These are phyloP conservation scores for Alternaria triticimaculans DNA, from an alignment of 2,329 filamentous ascomycete genomes.

Conservation along the genomic window DNA sequence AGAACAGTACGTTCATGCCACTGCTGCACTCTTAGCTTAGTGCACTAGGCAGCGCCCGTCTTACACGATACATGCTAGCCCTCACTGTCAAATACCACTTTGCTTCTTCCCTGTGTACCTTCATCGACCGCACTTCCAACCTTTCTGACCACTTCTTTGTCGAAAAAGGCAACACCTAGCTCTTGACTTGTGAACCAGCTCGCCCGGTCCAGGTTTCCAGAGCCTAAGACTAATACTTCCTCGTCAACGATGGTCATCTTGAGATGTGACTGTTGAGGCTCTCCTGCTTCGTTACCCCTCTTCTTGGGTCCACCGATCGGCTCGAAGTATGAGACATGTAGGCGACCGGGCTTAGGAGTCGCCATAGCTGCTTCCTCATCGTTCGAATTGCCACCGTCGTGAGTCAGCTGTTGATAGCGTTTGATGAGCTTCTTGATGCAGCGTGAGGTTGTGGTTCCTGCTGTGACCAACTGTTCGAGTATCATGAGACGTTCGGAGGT, in stretches of 20 bases:
- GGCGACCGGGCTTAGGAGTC: conserved; percentile 49
- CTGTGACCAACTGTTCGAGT: conserved; percentile 80
- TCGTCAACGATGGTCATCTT: conserved; percentile 79
- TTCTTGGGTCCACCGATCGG: conserved; percentile 33
- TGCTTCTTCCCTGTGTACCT: conserved; percentile 34
- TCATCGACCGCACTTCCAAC: conserved; percentile 35
- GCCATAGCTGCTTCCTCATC: conserved; percentile 42
- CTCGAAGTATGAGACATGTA: conserved; percentile 67
- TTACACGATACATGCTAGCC: background rate
- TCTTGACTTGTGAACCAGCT: conserved; percentile 90
- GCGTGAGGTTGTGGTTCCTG: conserved; percentile 73
- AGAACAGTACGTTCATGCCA: background rate
- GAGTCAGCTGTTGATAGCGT: conserved; percentile 54
- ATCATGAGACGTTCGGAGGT: conserved; percentile 76
- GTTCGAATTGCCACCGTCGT: conserved; percentile 14
- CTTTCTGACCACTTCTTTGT: conserved; percentile 45
- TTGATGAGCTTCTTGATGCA: conserved; percentile 67
- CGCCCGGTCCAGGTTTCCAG: conserved; percentile 83
- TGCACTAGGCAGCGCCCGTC: background rate
- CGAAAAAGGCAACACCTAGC: conserved; percentile 69
- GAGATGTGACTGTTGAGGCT: conserved; percentile 77
- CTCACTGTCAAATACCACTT: conserved; percentile 30
- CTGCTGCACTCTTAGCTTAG: background rate
- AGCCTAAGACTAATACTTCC: conserved; percentile 72
- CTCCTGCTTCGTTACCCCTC: conserved; percentile 44